phyloP scores from a whole-genome alignment of 805 yeast species.

The Wickerhamiella shivajii region DNA sequence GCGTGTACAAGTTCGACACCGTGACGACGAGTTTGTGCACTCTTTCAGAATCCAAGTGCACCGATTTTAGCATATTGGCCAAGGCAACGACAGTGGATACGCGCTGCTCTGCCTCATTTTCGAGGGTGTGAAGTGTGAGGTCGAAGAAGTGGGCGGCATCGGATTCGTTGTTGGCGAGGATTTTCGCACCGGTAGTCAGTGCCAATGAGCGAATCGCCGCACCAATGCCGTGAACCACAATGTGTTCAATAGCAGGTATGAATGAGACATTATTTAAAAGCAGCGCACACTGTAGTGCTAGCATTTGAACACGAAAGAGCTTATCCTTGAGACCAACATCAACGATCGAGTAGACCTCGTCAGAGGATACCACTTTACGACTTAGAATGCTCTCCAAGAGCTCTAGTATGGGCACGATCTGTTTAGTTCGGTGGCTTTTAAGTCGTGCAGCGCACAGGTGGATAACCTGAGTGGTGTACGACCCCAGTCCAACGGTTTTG shows the following conservation, averaged over 20 bases:
- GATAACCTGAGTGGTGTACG: background rate
- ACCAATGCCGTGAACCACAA: slow-evolving; percentile 1
- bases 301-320: background rate
- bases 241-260: background rate
- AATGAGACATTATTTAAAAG: background rate
- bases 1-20: background rate
- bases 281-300: slow-evolving; percentile 2
- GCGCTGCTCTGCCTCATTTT: slow-evolving; percentile 14
- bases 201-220: slow-evolving; percentile 4
- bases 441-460: background rate
- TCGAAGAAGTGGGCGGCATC: slow-evolving; percentile 33
- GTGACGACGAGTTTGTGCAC: slow-evolving; percentile 21
- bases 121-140: slow-evolving; percentile 34
- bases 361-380: background rate
- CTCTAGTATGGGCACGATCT: background rate
- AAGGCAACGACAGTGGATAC: slow-evolving; percentile 15
- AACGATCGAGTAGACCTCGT: background rate
- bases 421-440: slow-evolving; percentile 1
- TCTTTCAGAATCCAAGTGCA: slow-evolving; percentile 8
- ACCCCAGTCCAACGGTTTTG: background rate
- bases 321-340: background rate
- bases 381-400: background rate
- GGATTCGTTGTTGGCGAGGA: background rate
- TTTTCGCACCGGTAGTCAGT: slow-evolving; percentile 1
- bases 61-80: slow-evolving; percentile 22